Percentiles rank a stretch among this genome's conserved stretches.
These are phyloP conservation scores for Aspergillus texensis DNA, from an alignment of 2,329 filamentous ascomycete genomes.

Conservation along the genomic window DNA sequence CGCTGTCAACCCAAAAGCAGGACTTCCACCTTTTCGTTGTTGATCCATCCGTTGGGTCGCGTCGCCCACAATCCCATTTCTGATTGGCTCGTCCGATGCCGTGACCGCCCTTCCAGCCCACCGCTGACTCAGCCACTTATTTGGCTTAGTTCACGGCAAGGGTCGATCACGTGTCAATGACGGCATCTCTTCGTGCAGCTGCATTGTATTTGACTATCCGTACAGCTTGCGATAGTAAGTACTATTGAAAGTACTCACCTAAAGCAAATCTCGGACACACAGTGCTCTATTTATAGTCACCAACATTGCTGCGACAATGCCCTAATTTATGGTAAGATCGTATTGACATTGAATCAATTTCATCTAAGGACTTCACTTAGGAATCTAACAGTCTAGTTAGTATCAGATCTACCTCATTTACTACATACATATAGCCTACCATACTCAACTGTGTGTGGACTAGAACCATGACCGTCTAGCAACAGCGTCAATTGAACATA, in stretches of 20 bases:
- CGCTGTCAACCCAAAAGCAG: conserved; percentile 30
- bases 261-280: not conserved
- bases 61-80: conserved; percentile 19
- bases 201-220: not conserved
- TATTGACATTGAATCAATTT: not conserved
- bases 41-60: conserved; percentile 43
- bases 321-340: not conserved
- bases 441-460: not conserved
- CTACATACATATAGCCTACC: not conserved
- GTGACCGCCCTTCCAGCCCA: conserved; percentile 24
- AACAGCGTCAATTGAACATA: not conserved
- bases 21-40: conserved; percentile 26
- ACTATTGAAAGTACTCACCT: too few relatives aligned
- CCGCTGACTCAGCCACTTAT: conserved; percentile 22
- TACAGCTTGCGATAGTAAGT: too few relatives aligned
- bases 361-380: not conserved
- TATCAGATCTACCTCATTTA: not conserved
- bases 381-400: not conserved
- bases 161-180: conserved; percentile 19
- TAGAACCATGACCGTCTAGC: not conserved
- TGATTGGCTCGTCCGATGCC: conserved; percentile 31
- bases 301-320: not conserved
- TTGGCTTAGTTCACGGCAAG: not conserved
- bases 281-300: not conserved
- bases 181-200: conserved; percentile 13